Percentiles rank a stretch among this genome's conserved stretches.
phyloP scores from a whole-genome alignment of 176 grass and related monocot genomes.

The Luzula sylvatica region DNA sequence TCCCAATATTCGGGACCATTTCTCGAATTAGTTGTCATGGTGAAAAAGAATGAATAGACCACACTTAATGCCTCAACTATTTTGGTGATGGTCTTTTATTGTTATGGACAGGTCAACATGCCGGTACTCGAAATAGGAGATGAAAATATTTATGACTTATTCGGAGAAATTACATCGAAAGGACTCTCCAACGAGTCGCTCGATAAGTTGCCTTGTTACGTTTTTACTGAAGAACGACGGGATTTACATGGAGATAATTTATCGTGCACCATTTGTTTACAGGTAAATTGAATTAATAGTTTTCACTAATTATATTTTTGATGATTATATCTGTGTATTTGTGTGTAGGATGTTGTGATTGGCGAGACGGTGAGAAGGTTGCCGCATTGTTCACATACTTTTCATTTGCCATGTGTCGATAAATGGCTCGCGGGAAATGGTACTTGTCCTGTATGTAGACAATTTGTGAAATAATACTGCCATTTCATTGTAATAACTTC shows the following conservation, averaged over 20 bases:
- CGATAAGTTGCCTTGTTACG: conserved; percentile 58
- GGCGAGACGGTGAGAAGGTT: conserved; percentile 52
- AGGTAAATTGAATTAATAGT: conserved; percentile 32
- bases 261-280: conserved; percentile 69
- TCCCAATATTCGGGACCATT: no score
- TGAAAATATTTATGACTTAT: conserved; percentile 38
- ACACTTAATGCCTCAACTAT: conserved; percentile 2
- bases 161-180: conserved; percentile 38
- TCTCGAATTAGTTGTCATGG: no score
- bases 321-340: conserved; percentile 3
- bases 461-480: conserved; percentile 18
- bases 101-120: conserved; percentile 19
- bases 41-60: not conserved
- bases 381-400: conserved; percentile 53
- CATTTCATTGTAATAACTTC: not conserved
- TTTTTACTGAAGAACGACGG: conserved; percentile 39
- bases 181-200: conserved; percentile 46
- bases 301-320: conserved; percentile 4
- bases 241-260: conserved; percentile 26
- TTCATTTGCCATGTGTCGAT: conserved; percentile 65
- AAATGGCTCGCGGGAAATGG: conserved; percentile 61
- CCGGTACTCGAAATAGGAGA: conserved; percentile 40
- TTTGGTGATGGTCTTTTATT: conserved; percentile 2
- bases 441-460: conserved; percentile 73
- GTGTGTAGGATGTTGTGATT: conserved; percentile 38